Percentiles rank a stretch among this genome's conserved stretches.
Conservation (phyloP, 2,329 filamentous ascomycete species). For the Ophiocordyceps unilateralis region DNA sequence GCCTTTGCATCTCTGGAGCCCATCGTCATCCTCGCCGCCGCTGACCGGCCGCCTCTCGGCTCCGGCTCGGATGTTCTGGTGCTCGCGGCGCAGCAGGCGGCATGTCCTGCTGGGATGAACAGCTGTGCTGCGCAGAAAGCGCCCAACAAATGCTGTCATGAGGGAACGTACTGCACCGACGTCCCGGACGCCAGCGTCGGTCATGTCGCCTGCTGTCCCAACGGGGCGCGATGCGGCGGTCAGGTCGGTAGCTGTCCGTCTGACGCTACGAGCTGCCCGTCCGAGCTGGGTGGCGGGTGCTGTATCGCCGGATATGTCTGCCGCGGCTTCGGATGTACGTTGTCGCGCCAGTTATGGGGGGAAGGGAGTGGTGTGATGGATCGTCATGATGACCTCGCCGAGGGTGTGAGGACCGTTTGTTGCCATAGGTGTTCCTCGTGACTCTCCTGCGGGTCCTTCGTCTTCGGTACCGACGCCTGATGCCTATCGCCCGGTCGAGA, state of each 20-base stretch:
- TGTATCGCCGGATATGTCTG: slow-evolving; percentile 59
- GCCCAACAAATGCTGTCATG: slow-evolving; percentile 56
- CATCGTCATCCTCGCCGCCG: slow-evolving; percentile 6
- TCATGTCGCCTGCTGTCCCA: slow-evolving; percentile 58
- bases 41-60: no score
- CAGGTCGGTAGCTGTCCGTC: slow-evolving; percentile 42
- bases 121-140: slow-evolving; percentile 47
- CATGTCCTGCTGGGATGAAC: slow-evolving; percentile 50
- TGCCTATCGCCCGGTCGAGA: background rate
- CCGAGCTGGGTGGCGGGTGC: slow-evolving; percentile 53
- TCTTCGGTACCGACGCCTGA: background rate
- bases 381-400: no score
- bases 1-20: slow-evolving; percentile 21
- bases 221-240: slow-evolving; percentile 45
- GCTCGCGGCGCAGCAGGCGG: slow-evolving; percentile 23
- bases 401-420: no score
- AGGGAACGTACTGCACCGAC: slow-evolving; percentile 46
- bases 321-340: slow-evolving; percentile 52
- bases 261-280: slow-evolving; percentile 47
- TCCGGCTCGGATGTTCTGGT: no score
- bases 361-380: background rate
- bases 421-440: background rate
- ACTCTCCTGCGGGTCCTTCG: background rate
- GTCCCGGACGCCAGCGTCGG: slow-evolving; percentile 46
- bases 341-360: background rate